A percentile compares a stretch with the other conserved stretches of the same genome.
Evolutionary conservation across 225 moss, liverwort and hornwort genomes (phyloP).

Genomic region (Asterella californica): DNA sequence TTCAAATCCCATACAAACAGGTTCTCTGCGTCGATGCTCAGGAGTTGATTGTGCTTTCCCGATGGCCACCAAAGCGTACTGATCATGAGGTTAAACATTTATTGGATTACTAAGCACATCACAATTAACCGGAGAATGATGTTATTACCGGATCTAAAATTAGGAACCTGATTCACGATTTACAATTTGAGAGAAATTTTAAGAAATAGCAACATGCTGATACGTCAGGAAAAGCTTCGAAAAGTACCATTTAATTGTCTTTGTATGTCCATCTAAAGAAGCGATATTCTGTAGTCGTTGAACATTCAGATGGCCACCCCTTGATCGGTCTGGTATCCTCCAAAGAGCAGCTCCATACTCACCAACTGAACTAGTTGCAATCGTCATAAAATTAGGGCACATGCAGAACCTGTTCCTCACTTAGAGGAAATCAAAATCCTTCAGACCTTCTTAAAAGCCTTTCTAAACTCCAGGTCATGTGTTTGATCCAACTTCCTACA

Average conservation of each 20-base stretch:
- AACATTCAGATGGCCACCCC: constrained; percentile 43
- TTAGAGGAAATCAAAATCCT: neutral
- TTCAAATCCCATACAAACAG: constrained; percentile 71
- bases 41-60: constrained; percentile 61
- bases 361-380: constrained; percentile 34
- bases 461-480: neutral
- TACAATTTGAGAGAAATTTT: neutral
- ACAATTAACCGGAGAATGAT: neutral
- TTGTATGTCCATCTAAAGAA: constrained; percentile 49
- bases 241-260: constrained; percentile 66
- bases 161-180: neutral
- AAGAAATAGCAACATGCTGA: neutral
- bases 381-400: neutral
- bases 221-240: neutral
- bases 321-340: constrained; percentile 59
- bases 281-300: constrained; percentile 54
- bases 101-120: too few species aligned
- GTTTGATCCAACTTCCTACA: neutral
- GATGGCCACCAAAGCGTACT: constrained; percentile 97
- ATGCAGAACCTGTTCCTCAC: neutral
- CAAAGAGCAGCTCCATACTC: constrained; percentile 66
- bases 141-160: neutral
- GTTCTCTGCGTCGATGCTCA: constrained; percentile 70
- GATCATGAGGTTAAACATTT: constrained; percentile 19
- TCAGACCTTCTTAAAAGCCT: neutral